phyloP scores from a whole-genome alignment of 345 rosid species.

The Linum tenue region DNA sequence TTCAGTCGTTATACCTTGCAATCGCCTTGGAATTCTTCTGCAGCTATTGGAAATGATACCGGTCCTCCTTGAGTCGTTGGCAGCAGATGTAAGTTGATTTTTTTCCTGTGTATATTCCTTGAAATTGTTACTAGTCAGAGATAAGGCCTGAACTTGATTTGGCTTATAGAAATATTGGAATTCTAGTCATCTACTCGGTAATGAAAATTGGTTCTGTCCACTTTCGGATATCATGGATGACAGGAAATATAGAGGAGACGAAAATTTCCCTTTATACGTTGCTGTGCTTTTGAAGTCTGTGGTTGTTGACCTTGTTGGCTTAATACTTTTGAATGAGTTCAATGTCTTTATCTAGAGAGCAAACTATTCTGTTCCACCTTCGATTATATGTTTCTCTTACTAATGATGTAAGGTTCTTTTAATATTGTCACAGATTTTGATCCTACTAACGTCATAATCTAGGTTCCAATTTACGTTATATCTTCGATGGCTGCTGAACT shows the following conservation, averaged over 20 bases:
- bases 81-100: conserved; percentile 26
- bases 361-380: too few species aligned
- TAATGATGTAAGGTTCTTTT: too few species aligned
- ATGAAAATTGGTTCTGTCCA: too few species aligned
- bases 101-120: neutral
- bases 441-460: neutral
- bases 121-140: neutral
- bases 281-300: too few species aligned
- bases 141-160: neutral
- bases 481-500: conserved; percentile 74
- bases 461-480: conserved; percentile 77
- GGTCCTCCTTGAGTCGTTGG: conserved; percentile 39
- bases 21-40: conserved; percentile 44
- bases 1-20: conserved; percentile 58
- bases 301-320: neutral
- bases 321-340: too few species aligned
- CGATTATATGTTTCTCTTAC: too few species aligned
- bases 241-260: too few species aligned
- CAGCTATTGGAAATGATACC: conserved; percentile 63
- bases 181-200: neutral
- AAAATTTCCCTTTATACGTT: too few species aligned
- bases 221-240: too few species aligned
- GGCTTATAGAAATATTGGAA: neutral
- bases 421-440: too few species aligned
- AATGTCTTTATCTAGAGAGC: too few species aligned